Evolutionary conservation across 2,329 filamentous ascomycete genomes (phyloP).

Genomic region (Paracoccidioides lutzii): DNA sequence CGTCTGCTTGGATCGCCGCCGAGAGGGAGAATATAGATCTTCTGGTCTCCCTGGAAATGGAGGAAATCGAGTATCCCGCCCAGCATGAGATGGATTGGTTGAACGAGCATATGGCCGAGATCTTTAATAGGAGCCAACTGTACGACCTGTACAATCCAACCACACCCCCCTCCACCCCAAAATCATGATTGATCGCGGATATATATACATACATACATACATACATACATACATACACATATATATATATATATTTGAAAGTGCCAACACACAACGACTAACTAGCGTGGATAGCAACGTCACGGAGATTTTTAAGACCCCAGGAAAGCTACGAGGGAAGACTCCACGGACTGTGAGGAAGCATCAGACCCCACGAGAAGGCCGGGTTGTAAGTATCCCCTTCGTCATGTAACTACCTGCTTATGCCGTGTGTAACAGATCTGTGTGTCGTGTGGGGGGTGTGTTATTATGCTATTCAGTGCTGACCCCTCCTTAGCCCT

Average conservation of each 20-base stretch:
- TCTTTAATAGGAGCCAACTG: slow-evolving; percentile 79
- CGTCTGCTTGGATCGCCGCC: slow-evolving; percentile 68
- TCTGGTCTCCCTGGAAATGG: slow-evolving; percentile 67
- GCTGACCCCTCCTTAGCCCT: slow-evolving; percentile 23
- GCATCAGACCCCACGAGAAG: slow-evolving; percentile 12
- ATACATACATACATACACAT: neutral
- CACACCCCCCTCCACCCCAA: neutral
- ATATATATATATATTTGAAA: slow-evolving; percentile 2
- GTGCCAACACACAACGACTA: neutral
- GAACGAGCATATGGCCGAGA: slow-evolving; percentile 94
- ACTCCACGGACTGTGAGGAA: slow-evolving; percentile 36
- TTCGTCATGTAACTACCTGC: neutral
- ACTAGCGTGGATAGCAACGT: slow-evolving; percentile 55
- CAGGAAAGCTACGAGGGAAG: slow-evolving; percentile 37
- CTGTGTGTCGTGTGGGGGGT: neutral
- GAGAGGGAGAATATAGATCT: slow-evolving; percentile 68
- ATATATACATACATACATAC: too few relatives aligned
- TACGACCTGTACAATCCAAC: slow-evolving; percentile 35
- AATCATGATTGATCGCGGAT: neutral
- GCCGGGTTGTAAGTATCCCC: slow-evolving; percentile 30
- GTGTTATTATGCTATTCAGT: neutral
- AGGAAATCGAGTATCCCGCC: slow-evolving; percentile 86
- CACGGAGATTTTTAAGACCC: slow-evolving; percentile 78
- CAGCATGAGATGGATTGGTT: slow-evolving; percentile 95
- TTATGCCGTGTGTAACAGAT: neutral